phyloP scores from a whole-genome alignment of 495 filamentous ascomycete species.

The Tetracladium marchalianum region DNA sequence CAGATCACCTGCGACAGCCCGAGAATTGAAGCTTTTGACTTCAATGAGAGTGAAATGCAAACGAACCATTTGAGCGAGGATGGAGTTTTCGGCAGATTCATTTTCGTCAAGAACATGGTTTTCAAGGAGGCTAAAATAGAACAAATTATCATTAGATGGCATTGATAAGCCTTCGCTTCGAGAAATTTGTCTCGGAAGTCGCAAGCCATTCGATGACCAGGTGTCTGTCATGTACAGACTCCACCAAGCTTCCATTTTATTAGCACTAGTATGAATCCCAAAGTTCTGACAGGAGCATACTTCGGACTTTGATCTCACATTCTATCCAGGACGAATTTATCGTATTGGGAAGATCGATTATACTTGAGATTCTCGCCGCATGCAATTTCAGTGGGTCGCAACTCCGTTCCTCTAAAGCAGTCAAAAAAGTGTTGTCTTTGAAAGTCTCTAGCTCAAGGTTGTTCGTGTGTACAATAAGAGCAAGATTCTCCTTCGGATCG shows the following conservation, averaged over 20 bases:
- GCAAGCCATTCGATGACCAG: conserved; percentile 29
- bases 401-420: conserved; percentile 41
- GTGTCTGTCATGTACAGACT: conserved; percentile 34
- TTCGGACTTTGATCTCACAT: conserved; percentile 20
- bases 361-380: conserved; percentile 22
- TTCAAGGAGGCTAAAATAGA: conserved; percentile 8
- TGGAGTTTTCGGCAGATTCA: neutral
- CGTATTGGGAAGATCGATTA: conserved; percentile 15
- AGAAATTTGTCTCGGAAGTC: conserved; percentile 24
- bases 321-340: conserved; percentile 10
- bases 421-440: conserved; percentile 41
- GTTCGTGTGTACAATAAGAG: conserved; percentile 52
- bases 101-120: neutral
- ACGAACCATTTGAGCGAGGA: conserved; percentile 28
- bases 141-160: conserved; percentile 24
- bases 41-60: conserved; percentile 24
- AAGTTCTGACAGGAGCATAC: conserved; percentile 15
- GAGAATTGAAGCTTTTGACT: conserved; percentile 27
- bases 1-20: conserved; percentile 12
- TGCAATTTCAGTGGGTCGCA: conserved; percentile 45
- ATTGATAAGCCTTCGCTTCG: conserved; percentile 16
- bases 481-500: conserved; percentile 33
- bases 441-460: conserved; percentile 47
- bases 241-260: conserved; percentile 27
- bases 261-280: too few relatives aligned